Evolutionary conservation across 805 yeast genomes (phyloP).

Genomic region (Scheffersomyces coipomensis): DNA sequence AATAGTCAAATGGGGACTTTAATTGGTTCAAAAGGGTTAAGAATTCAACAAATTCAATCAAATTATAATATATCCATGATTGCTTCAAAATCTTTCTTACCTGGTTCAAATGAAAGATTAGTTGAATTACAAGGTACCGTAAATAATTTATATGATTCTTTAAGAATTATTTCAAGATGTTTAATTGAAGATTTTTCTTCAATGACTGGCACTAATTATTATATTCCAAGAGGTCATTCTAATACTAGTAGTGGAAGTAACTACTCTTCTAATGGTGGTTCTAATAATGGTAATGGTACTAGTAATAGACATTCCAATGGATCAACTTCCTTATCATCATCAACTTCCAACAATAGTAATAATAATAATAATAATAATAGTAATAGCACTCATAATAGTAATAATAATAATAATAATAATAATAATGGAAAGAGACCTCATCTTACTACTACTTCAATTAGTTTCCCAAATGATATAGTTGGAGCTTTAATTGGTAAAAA

Average conservation of each 20-base stretch:
- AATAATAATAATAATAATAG: conserved; percentile 7
- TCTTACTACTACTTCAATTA: conserved; percentile 37
- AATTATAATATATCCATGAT: conserved; percentile 72
- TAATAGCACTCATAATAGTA: neutral
- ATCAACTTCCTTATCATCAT: neutral
- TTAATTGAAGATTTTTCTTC: conserved; percentile 72
- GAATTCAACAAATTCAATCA: conserved; percentile 78
- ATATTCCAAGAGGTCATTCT: conserved; percentile 45
- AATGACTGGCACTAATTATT: conserved; percentile 62
- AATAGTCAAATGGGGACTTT: conserved; percentile 86
- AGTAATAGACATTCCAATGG: neutral
- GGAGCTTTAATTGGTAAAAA: conserved; percentile 88
- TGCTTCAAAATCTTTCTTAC: conserved; percentile 80
- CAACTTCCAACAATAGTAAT: conserved; percentile 4
- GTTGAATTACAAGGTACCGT: conserved; percentile 86
- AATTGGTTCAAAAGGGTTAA: conserved; percentile 78
- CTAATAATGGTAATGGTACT: neutral
- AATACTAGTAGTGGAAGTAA: conserved; percentile 8
- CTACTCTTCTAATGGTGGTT: conserved; percentile 3
- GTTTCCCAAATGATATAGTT: conserved; percentile 77
- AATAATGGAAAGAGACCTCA: conserved; percentile 2
- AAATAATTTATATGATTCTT: conserved; percentile 54
- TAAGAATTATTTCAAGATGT: conserved; percentile 63
- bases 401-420: neutral
- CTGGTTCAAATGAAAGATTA: conserved; percentile 79